Conservation (phyloP, 2,329 filamentous ascomycete genomes). For the Cladosporium sp. region DNA sequence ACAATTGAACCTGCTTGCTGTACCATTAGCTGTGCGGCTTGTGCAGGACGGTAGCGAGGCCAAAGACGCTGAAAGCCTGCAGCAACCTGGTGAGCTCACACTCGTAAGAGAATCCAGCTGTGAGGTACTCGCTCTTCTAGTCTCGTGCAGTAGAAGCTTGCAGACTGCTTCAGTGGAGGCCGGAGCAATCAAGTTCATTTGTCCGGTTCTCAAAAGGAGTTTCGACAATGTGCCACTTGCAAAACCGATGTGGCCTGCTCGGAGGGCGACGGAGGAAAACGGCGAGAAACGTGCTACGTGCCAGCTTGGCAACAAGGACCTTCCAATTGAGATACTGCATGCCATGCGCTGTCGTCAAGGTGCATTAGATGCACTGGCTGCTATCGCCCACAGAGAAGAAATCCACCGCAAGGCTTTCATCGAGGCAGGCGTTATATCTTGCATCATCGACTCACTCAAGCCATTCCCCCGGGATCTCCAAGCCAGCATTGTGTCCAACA, state of each 20-base stretch:
- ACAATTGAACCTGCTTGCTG: slow-evolving; percentile 47
- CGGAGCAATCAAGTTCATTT: slow-evolving; percentile 61
- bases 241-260: slow-evolving; percentile 57
- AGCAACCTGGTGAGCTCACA: slow-evolving; percentile 4
- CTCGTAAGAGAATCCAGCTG: slow-evolving; percentile 69
- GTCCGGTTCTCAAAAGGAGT: slow-evolving; percentile 64
- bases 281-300: slow-evolving; percentile 31
- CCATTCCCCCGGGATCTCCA: slow-evolving; percentile 35
- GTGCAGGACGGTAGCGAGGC: slow-evolving; percentile 42
- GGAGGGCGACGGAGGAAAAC: neutral
- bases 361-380: slow-evolving; percentile 75
- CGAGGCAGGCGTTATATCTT: slow-evolving; percentile 75
- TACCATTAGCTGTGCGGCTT: slow-evolving; percentile 51
- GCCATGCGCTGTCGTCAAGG: slow-evolving; percentile 75
- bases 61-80: slow-evolving; percentile 42
- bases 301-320: slow-evolving; percentile 61
- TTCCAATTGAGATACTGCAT: slow-evolving; percentile 63
- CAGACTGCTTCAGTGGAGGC: slow-evolving; percentile 81
- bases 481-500: slow-evolving; percentile 11
- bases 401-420: slow-evolving; percentile 80
- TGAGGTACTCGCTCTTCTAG: slow-evolving; percentile 72
- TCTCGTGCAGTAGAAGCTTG: slow-evolving; percentile 74
- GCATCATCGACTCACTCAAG: slow-evolving; percentile 80
- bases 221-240: slow-evolving; percentile 60
- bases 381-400: slow-evolving; percentile 78